Percentiles rank a stretch among this genome's conserved stretches.
phyloP scores from a whole-genome alignment of 768 basidiomycete genomes.

The Pisolithus albus region DNA sequence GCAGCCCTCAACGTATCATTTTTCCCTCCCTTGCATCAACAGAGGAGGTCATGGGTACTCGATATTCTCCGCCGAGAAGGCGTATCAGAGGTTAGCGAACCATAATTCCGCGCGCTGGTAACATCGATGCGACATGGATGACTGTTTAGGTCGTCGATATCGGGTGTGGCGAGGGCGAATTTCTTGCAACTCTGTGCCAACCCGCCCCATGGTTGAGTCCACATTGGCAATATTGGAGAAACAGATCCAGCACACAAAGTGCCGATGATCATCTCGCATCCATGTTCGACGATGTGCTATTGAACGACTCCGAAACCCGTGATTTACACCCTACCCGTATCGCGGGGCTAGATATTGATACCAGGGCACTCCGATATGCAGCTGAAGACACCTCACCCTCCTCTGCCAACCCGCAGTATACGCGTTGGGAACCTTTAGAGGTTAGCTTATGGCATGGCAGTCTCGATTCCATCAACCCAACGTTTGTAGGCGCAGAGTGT shows the following conservation, averaged over 20 bases:
- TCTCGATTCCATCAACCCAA: conserved; percentile 58
- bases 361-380: conserved; percentile 49
- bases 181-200: conserved; percentile 63
- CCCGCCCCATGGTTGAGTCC: conserved; percentile 65
- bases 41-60: conserved; percentile 67
- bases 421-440: conserved; percentile 64
- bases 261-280: conserved; percentile 15
- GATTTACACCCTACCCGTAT: conserved; percentile 54
- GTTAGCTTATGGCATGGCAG: conserved; percentile 72
- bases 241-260: conserved; percentile 11
- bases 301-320: conserved; percentile 36
- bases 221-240: conserved; percentile 12
- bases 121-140: not conserved
- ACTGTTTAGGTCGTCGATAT: conserved; percentile 62
- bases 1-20: conserved; percentile 48
- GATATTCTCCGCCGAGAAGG: conserved; percentile 52
- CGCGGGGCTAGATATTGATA: conserved; percentile 64
- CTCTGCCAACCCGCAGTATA: conserved; percentile 23
- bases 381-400: conserved; percentile 41
- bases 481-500: conserved; percentile 59
- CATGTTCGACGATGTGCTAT: conserved; percentile 16
- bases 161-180: conserved; percentile 77
- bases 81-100: conserved; percentile 42
- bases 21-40: conserved; percentile 59
- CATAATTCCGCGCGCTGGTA: not conserved